These are phyloP conservation scores for Cladorrhinum sp. DNA, from an alignment of 2,329 filamentous ascomycete genomes.

Conservation along the genomic window DNA sequence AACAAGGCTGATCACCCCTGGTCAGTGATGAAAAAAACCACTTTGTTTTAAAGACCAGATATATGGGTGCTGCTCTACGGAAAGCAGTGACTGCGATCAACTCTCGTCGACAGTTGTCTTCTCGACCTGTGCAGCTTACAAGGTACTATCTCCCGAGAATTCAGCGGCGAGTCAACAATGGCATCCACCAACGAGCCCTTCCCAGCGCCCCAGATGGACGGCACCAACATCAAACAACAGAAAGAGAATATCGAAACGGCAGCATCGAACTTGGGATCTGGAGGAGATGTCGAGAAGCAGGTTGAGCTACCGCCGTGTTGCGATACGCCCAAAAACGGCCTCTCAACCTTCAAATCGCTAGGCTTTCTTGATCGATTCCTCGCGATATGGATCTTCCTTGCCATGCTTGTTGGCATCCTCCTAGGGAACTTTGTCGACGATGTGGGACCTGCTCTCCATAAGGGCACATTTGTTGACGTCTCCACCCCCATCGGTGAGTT, in stretches of 20 bases:
- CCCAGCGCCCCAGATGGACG: background rate
- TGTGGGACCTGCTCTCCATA: slow-evolving; percentile 60
- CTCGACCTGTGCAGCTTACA: background rate
- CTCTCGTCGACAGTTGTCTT: no score
- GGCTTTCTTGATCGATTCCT: slow-evolving; percentile 62
- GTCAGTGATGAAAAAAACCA: background rate
- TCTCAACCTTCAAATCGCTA: slow-evolving; percentile 52
- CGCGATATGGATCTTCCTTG: slow-evolving; percentile 71
- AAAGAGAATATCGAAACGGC: background rate
- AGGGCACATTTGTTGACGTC: slow-evolving; percentile 62
- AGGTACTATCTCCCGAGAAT: no score
- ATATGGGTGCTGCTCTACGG: no score
- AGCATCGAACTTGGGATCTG: background rate
- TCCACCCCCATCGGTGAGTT: slow-evolving; percentile 38
- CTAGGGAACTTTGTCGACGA: slow-evolving; percentile 70
- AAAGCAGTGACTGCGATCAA: no score
- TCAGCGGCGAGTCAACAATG: slow-evolving; percentile 9
- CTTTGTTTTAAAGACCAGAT: no score
- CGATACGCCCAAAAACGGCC: slow-evolving; percentile 1
- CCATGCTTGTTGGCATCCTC: slow-evolving; percentile 72
- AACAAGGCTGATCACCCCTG: slow-evolving; percentile 12
- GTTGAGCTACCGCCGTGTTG: background rate
- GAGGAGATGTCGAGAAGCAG: slow-evolving; percentile 12
- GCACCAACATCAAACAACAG: background rate
- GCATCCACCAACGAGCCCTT: slow-evolving; percentile 1